Evolutionary conservation across 805 yeast species (phyloP).

Genomic region (Hanseniaspora clermontiae): DNA sequence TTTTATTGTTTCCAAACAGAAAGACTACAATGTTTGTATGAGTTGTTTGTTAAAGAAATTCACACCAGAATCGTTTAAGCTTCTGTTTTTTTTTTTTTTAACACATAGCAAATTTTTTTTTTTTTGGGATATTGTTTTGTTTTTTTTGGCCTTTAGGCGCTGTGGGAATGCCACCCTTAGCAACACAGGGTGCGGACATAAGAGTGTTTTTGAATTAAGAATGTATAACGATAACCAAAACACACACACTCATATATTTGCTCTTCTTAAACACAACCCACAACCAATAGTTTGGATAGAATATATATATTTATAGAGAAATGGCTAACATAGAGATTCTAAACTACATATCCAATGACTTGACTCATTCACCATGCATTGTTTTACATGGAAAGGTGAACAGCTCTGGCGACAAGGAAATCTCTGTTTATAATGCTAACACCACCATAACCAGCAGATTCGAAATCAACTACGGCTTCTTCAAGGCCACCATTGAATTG

Average conservation of each 20-base stretch:
- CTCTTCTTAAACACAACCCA: background rate
- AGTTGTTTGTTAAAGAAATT: too few species aligned
- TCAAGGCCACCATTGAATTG: slow-evolving; percentile 63
- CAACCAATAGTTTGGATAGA: background rate
- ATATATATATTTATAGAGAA: too few species aligned
- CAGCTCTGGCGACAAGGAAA: slow-evolving; percentile 21
- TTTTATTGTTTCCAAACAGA: too few species aligned
- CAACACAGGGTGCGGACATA: background rate
- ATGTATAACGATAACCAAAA: background rate
- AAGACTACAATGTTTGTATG: too few species aligned
- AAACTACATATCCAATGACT: slow-evolving; percentile 26
- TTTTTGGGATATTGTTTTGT: too few species aligned
- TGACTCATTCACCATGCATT: slow-evolving; percentile 37
- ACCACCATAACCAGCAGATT: slow-evolving; percentile 44
- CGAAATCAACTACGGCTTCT: slow-evolving; percentile 56
- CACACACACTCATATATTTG: background rate
- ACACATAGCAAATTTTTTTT: background rate
- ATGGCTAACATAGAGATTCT: slow-evolving; percentile 18
- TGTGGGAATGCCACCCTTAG: too few species aligned
- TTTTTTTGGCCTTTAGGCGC: too few species aligned
- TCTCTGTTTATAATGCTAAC: slow-evolving; percentile 12
- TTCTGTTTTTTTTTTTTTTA: too few species aligned
- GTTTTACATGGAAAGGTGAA: slow-evolving; percentile 38
- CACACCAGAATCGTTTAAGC: background rate
- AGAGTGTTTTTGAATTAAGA: background rate